A percentile compares a stretch with the other conserved stretches of the same genome.
phyloP scores from a whole-genome alignment of 2,329 filamentous ascomycete genomes.

The Drechslerella dactyloides region DNA sequence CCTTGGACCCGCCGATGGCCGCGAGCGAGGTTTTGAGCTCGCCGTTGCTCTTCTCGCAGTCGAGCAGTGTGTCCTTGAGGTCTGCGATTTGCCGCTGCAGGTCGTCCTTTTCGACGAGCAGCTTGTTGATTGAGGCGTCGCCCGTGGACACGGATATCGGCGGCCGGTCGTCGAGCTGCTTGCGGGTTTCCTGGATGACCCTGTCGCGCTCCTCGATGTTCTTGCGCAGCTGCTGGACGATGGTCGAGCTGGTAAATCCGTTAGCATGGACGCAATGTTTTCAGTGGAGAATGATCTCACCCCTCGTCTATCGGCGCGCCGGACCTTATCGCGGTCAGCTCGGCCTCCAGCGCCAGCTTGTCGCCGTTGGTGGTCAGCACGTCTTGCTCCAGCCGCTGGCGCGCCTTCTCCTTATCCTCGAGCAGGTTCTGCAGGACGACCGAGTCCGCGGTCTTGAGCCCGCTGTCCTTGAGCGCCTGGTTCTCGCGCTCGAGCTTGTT shows the following conservation, averaged over 20 bases:
- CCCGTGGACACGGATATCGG: conserved; percentile 37
- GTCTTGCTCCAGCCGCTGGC: conserved; percentile 54
- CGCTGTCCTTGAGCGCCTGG: conserved; percentile 53
- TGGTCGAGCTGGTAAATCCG: conserved; percentile 53
- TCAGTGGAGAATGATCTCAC: conserved; percentile 43
- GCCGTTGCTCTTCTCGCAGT: conserved; percentile 54
- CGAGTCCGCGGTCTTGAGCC: conserved; percentile 52
- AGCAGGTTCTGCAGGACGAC: conserved; percentile 55
- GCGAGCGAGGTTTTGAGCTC: conserved; percentile 55
- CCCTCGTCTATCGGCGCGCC: conserved; percentile 55
- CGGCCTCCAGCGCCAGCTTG: conserved; percentile 55
- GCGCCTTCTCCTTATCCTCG: conserved; percentile 55
- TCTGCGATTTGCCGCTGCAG: conserved; percentile 54
- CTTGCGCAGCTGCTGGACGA: conserved; percentile 55
- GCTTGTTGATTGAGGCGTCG: conserved; percentile 52
- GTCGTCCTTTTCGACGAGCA: conserved; percentile 55
- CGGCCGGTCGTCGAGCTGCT: conserved; percentile 45
- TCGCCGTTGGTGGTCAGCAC: conserved; percentile 55
- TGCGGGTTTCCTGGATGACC: conserved; percentile 50
- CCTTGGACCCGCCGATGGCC: conserved; percentile 53
- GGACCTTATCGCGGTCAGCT: conserved; percentile 54
- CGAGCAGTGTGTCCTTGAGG: conserved; percentile 54
- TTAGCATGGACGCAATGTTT: neutral
- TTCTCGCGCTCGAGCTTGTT: conserved; percentile 55
- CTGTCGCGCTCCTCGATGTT: conserved; percentile 54